Percentiles rank a stretch among this genome's conserved stretches.
Conservation (phyloP, 1,139 yeast species). For the Sugiyamaella grinbergsii region DNA sequence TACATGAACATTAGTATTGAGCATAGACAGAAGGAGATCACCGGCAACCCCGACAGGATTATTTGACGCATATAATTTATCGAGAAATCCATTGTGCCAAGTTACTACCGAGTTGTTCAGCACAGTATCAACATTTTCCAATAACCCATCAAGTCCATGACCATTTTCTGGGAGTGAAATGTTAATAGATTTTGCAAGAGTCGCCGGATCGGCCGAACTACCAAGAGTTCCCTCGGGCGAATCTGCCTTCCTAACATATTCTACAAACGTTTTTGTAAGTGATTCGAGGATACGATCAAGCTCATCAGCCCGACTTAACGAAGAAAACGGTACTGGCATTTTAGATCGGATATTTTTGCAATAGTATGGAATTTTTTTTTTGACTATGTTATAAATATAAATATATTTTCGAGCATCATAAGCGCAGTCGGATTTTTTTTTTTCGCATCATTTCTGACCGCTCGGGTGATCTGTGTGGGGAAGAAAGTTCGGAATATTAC, state of each 20-base stretch:
- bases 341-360: not conserved
- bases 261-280: conserved; percentile 43
- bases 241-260: conserved; percentile 46
- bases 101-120: conserved; percentile 74
- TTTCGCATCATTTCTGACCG: no score
- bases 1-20: conserved; percentile 85
- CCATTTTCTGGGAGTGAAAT: conserved; percentile 43
- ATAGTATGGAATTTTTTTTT: not conserved
- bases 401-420: no score
- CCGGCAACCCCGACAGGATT: conserved; percentile 82
- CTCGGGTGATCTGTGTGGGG: no score
- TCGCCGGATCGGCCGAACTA: conserved; percentile 43
- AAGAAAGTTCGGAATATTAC: not conserved
- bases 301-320: conserved; percentile 45
- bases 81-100: conserved; percentile 86
- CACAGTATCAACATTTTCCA: conserved; percentile 57
- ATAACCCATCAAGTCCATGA: conserved; percentile 47
- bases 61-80: conserved; percentile 79
- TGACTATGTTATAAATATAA: no score
- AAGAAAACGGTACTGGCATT: not conserved
- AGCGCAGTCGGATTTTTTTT: no score
- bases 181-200: conserved; percentile 38
- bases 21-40: conserved; percentile 66
- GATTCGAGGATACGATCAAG: conserved; percentile 49
- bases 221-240: conserved; percentile 42